These are phyloP conservation scores for Ganoderma leucocontextum DNA, from an alignment of 1,284 basidiomycete species.

Conservation along the genomic window DNA sequence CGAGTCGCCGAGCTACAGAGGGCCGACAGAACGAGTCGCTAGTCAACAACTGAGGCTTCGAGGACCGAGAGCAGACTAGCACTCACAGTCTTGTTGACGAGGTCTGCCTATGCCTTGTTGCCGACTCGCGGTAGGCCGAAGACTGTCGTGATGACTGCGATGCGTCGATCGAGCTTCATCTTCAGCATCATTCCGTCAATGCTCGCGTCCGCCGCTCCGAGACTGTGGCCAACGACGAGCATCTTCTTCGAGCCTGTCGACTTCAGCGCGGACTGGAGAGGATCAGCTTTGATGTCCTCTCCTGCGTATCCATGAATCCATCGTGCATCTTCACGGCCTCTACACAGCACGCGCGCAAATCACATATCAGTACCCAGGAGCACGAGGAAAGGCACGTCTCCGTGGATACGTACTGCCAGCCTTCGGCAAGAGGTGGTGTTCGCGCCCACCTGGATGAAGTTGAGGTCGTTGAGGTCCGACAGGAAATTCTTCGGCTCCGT, in stretches of 20 bases:
- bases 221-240: slow-evolving; percentile 46
- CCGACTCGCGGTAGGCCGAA: slow-evolving; percentile 47
- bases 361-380: neutral
- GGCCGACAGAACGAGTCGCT: too few relatives aligned
- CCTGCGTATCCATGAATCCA: slow-evolving; percentile 56
- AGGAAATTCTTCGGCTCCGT: slow-evolving; percentile 50
- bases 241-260: slow-evolving; percentile 47
- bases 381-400: neutral
- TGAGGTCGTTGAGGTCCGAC: slow-evolving; percentile 52
- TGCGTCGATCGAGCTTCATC: slow-evolving; percentile 40
- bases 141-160: slow-evolving; percentile 24
- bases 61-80: slow-evolving; percentile 9
- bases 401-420: slow-evolving; percentile 32
- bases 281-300: slow-evolving; percentile 50
- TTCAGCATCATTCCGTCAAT: slow-evolving; percentile 54
- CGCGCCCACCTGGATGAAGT: slow-evolving; percentile 46
- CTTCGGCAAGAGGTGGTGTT: slow-evolving; percentile 49
- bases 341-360: slow-evolving; percentile 12
- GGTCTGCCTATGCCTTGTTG: slow-evolving; percentile 54
- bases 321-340: slow-evolving; percentile 48
- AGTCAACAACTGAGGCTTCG: neutral
- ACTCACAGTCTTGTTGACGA: slow-evolving; percentile 47
- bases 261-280: slow-evolving; percentile 46
- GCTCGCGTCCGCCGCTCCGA: slow-evolving; percentile 53
- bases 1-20: slow-evolving; percentile 28